A percentile compares a stretch with the other conserved stretches of the same genome.
Conservation (phyloP, 306 rosid species). For the Cicer cuneatum region DNA sequence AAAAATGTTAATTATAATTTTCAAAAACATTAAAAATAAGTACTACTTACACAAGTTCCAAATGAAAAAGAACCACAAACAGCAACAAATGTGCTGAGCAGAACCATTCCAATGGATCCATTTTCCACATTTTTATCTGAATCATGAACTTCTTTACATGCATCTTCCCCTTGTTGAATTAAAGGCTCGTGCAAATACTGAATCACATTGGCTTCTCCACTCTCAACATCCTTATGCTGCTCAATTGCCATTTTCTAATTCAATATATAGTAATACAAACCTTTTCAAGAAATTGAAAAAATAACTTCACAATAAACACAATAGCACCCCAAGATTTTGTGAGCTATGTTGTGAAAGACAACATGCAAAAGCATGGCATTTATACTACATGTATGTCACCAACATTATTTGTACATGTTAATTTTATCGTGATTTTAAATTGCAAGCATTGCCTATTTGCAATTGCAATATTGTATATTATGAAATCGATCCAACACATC, state of each 20-base stretch:
- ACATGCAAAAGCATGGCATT: slow-evolving; percentile 46
- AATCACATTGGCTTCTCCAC: slow-evolving; percentile 44
- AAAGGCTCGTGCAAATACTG: slow-evolving; percentile 61
- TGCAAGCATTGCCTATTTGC: no score
- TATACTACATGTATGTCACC: slow-evolving; percentile 30
- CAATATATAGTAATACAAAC: not conserved
- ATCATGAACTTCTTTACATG: slow-evolving; percentile 27
- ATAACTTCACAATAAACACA: slow-evolving; percentile 12
- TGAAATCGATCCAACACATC: no score
- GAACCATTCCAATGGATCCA: slow-evolving; percentile 76
- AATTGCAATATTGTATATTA: no score
- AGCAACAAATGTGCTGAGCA: slow-evolving; percentile 72
- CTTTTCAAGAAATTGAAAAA: slow-evolving; percentile 4
- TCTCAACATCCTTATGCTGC: slow-evolving; percentile 59
- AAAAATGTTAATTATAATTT: not conserved
- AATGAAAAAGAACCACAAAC: slow-evolving; percentile 87
- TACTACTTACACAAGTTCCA: slow-evolving; percentile 76
- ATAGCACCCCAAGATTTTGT: not conserved
- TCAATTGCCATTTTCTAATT: slow-evolving; percentile 57
- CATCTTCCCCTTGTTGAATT: slow-evolving; percentile 40
- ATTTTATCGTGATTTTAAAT: not conserved
- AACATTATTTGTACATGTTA: not conserved
- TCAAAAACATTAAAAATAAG: not conserved
- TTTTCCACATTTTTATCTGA: slow-evolving; percentile 42
- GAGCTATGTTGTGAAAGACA: slow-evolving; percentile 4